These are phyloP conservation scores for Dentiscutata heterogama DNA, from an alignment of 371 early-diverging fungal species.

Conservation along the genomic window DNA sequence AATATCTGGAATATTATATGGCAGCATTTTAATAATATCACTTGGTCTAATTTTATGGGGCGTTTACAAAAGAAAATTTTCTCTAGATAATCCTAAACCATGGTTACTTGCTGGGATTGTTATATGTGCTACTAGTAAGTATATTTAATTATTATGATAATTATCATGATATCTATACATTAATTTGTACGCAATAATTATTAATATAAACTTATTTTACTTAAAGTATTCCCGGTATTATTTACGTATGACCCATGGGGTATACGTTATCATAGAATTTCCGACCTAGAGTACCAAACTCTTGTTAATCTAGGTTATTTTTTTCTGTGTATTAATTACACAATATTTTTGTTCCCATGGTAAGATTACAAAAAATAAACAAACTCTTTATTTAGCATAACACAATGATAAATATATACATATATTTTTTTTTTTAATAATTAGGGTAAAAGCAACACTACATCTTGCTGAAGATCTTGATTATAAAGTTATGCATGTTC, in stretches of 20 bases:
- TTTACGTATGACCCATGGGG: slow-evolving; percentile 4
- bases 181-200: too few relatives aligned
- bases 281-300: background rate
- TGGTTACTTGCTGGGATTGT: slow-evolving; percentile 7
- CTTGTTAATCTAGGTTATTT: background rate
- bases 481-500: background rate
- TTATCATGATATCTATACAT: background rate
- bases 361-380: background rate
- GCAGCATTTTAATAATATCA: background rate
- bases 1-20: background rate
- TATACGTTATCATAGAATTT: background rate
- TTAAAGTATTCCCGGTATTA: background rate
- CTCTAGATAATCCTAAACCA: background rate
- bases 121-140: background rate
- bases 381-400: background rate
- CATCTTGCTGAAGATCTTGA: background rate
- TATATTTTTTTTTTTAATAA: background rate
- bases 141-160: background rate
- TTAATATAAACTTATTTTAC: too few relatives aligned
- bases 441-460: slow-evolving; percentile 12
- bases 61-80: background rate
- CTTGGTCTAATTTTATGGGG: background rate
- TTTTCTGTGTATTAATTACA: background rate
- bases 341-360: slow-evolving; percentile 23
- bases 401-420: too few relatives aligned